Base-by-base conservation (phyloP, 495 filamentous ascomycete genomes). In the Lophium mytilinum region DNA sequence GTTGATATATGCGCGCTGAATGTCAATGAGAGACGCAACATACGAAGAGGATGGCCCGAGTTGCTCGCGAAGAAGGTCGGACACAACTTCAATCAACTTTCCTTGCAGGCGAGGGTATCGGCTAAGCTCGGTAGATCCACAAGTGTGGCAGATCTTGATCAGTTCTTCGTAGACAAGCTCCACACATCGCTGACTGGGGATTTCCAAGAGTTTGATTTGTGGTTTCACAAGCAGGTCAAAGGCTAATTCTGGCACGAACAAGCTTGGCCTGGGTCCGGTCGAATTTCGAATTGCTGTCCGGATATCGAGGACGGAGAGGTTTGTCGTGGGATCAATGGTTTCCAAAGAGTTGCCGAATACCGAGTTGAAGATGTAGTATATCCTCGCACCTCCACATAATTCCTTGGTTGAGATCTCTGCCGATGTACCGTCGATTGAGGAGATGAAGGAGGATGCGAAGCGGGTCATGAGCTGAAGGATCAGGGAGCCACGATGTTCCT, bases 281-380 rank as follows among this genome's bases (percentile, higher is more conserved):
- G 93, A 99, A 73, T 99, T 99, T 60, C 93, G 85, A 61, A 99
- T 99, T 18, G 93, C 93, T 9, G 94, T 99, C 66, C 94, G 84
- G 56, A 99, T 99, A 66, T 99, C 93, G n/a, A 90, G 83, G 11
- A 91, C 87, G 12, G 91, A 93, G 60, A 99, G 83, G 67, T 97
- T 97, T 17, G 84, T 85, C 0, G 90, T 97, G 6, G 93, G 93
- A 64, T 97, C 91, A 58, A 99, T 95, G 7, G 89, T 86, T 70
- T 97, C 94, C 21, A 99, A 75, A 9, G 92, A 95, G 71, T 94
- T 96, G 47, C 93, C 94, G 71, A 97, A 99, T 12, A 99, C 94
- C 39, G 92, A 96, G 71, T 99, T 99, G 77, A 99, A 99, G 51
- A 99, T 97, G 71, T 99, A 99, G 72, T 99, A 99, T 58, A 99